Evolutionary conservation across 148 eudicot species (phyloP), one percentile per base, ranked within the genome.

Genomic region (Rhododendron kiyosumense): DNA sequence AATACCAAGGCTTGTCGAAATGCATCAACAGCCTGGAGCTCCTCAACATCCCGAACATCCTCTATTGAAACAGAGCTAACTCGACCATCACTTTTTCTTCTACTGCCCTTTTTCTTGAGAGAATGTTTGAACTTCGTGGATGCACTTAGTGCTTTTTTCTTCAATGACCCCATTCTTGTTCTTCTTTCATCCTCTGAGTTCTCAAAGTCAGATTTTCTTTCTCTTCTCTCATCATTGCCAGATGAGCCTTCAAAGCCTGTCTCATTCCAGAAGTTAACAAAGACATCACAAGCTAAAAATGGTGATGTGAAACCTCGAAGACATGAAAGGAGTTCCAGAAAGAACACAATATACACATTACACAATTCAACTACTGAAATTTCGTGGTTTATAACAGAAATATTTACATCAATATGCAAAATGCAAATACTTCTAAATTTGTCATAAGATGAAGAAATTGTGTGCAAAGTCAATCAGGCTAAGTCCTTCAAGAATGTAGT

Each of bases 121-220:
- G 98, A 96, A 88, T 94, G 95, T 88, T 91, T 96, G 86, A 96
- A 90, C 84, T 94, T 96, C 22, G 95, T 90, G 14, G 98, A 96
- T 83, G 98, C 98, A 90, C 95, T 96, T 30, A 96, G 65, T 86
- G 98, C 98, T 87, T 94, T 96, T 94, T 94, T 96, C 88, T 96
- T 96, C 87, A 96, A 81, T 26, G 95, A 88, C 89, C 98, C 93
- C 88, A 94, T 94, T 85, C 91, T 93, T 14, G 98, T 93, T 92
- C 93, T 94, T 81, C 98, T 94, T 86, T 96, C 98, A 88, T 96
- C 98, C 92, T 96, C 98, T 28, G 98, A 94, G 84, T 92, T 93
- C 79, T 96, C 98, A 88, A 93, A 94, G 90, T 96, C 98, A 84
- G 98, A 96, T 89, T 91, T 96, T 90, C 98, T 93, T 85, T 96